A percentile compares a stretch with the other conserved stretches of the same genome.
Evolutionary conservation across 129 eudicot species (phyloP).

Genomic region (Chrysanthemum lavandulifolium): DNA sequence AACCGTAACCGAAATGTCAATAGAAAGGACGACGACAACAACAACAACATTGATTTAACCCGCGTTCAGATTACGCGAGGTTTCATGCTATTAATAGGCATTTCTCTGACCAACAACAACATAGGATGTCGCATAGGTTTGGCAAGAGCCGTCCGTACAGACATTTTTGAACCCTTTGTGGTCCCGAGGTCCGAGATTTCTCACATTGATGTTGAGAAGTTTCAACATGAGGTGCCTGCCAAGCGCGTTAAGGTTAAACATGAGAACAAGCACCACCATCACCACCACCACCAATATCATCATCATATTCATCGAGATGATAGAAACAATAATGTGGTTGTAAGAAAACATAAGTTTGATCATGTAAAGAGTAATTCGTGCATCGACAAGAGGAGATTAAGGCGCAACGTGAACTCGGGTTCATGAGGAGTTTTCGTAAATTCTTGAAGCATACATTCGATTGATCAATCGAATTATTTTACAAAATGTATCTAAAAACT

Average conservation of each 20-base stretch:
- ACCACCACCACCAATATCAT: background rate
- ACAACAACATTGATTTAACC: background rate
- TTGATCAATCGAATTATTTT: conserved; percentile 3
- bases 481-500: conserved; percentile 26
- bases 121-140: background rate
- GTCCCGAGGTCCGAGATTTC: background rate
- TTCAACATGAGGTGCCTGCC: background rate
- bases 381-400: conserved; percentile 19
- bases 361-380: conserved; percentile 1
- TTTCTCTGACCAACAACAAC: background rate
- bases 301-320: background rate
- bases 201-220: background rate
- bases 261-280: background rate
- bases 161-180: background rate
- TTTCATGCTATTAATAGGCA: background rate
- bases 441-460: conserved; percentile 26
- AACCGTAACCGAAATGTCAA: too few relatives aligned
- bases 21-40: too few relatives aligned
- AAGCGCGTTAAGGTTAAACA: background rate
- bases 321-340: background rate
- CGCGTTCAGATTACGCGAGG: background rate
- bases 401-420: conserved; percentile 14
- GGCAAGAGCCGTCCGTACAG: background rate
- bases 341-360: conserved; percentile 17
- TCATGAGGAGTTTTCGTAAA: conserved; percentile 32